Base-by-base conservation (phyloP, 2,329 filamentous ascomycete genomes). In the Exophiala spinifera region DNA sequence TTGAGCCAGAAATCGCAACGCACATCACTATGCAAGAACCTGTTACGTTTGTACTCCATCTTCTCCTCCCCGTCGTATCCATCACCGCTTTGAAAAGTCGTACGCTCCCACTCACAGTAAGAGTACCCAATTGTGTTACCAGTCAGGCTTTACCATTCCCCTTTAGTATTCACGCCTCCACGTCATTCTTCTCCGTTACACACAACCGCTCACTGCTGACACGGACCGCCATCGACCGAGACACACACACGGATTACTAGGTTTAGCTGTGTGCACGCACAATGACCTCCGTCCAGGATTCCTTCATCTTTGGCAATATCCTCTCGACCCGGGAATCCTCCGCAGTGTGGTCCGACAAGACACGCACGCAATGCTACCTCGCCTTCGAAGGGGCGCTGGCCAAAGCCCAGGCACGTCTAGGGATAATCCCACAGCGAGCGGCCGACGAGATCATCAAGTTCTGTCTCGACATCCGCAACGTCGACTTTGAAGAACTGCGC, bases 251-350 rank as follows among this genome's bases (percentile, higher is more conserved):
- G 3, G 7, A n/a, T n/a, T 31, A 8, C 28, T 10, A 10, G 28
- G 5, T 44, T n/a, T 5, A 5, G 13, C 17, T n/a, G 3, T 21
- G 28, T n/a, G 14, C n/a, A n/a, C n/a, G 2, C 20, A 44, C 42
- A 23, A 63, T 63, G 61, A 60, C 56, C 13, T 60, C 59, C 11
- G 61, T 63, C 8, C 60, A 61, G 57, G 61, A 63, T 45, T 62
- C 59, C 4, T 25, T 61, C 23, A 63, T 63, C 48, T 63, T 63
- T 45, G 57, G 59, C 45, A 61, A 59, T 40, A 63, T 63, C 46
- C 45, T 63, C 15, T 62, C 59, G n/a, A 61, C 60, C 8, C 50
- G 49, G n/a, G 54, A 58, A 20, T 60, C 57, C 6, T 57, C 61
- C 33, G 59, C 51, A 23, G 58, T 63, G n/a, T 63, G 61, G 61